A percentile compares a stretch with the other conserved stretches of the same genome.
Evolutionary conservation across 352 stramenopile genomes (phyloP).

Genomic region (Albugo laibachii): DNA sequence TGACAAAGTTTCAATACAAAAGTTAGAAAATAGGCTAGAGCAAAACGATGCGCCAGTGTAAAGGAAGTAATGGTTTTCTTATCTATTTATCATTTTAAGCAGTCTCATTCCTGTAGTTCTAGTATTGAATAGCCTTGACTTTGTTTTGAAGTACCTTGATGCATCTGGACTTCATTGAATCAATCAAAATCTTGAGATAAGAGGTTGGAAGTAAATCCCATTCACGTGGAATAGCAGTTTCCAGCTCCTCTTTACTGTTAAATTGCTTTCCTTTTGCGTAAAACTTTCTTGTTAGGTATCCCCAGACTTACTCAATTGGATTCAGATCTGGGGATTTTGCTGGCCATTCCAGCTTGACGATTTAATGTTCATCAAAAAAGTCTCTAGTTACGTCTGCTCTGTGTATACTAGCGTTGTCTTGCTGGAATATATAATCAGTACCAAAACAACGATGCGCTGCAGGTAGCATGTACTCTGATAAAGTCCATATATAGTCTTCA

Average conservation of each 20-base stretch:
- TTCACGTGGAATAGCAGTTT: too few relatives aligned
- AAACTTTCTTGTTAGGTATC: slow-evolving; percentile 1
- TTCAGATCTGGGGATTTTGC: slow-evolving; percentile 9
- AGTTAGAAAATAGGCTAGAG: too few relatives aligned
- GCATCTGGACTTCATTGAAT: too few relatives aligned
- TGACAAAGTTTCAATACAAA: too few relatives aligned
- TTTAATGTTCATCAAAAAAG: slow-evolving; percentile 3
- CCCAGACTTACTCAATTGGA: slow-evolving; percentile 10
- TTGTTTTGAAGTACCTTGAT: too few relatives aligned
- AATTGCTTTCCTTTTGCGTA: slow-evolving; percentile 8
- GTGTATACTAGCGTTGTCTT: slow-evolving; percentile 13
- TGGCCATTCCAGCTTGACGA: slow-evolving; percentile 3
- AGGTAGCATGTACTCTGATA: slow-evolving; percentile 12
- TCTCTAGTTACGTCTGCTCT: slow-evolving; percentile 1
- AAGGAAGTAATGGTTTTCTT: too few relatives aligned
- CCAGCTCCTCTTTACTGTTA: slow-evolving; percentile 1
- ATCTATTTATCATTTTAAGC: too few relatives aligned
- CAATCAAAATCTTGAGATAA: too few relatives aligned
- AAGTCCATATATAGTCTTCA: slow-evolving; percentile 9
- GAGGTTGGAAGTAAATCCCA: too few relatives aligned
- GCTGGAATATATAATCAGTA: slow-evolving; percentile 10
- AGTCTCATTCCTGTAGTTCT: too few relatives aligned
- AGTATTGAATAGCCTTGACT: too few relatives aligned
- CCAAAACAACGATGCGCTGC: slow-evolving; percentile 4
- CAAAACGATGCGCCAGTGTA: too few relatives aligned